These are phyloP conservation scores for Phytophthora pini DNA, from an alignment of 352 stramenopile genomes.

Conservation along the genomic window DNA sequence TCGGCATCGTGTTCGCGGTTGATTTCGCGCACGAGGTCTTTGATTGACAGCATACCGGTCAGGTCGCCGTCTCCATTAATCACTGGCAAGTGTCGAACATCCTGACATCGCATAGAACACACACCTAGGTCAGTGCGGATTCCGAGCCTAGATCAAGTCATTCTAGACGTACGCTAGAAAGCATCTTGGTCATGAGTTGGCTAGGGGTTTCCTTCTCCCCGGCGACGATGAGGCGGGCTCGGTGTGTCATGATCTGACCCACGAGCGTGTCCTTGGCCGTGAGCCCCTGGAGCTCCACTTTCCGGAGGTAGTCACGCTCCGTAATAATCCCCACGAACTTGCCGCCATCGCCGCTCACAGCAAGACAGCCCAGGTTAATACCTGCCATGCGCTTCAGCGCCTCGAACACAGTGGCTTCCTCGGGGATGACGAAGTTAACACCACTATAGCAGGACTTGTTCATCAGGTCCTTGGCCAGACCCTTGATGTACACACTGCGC, in stretches of 20 bases:
- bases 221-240: slow-evolving; percentile 91
- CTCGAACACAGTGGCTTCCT: slow-evolving; percentile 94
- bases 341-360: slow-evolving; percentile 87
- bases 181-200: slow-evolving; percentile 96
- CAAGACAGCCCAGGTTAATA: slow-evolving; percentile 93
- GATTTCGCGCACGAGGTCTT: slow-evolving; percentile 92
- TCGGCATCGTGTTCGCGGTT: slow-evolving; percentile 82
- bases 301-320: slow-evolving; percentile 96
- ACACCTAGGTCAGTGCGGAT: no score
- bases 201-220: slow-evolving; percentile 87
- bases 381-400: slow-evolving; percentile 95
- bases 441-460: slow-evolving; percentile 94
- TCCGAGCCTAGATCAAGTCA: not conserved
- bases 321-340: slow-evolving; percentile 93
- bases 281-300: slow-evolving; percentile 94
- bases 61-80: slow-evolving; percentile 91
- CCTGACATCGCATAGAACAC: slow-evolving; percentile 33
- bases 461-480: slow-evolving; percentile 91
- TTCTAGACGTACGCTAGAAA: slow-evolving; percentile 77
- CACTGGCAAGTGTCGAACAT: slow-evolving; percentile 96
- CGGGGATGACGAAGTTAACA: slow-evolving; percentile 95
- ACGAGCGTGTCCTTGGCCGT: slow-evolving; percentile 87
- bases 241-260: slow-evolving; percentile 95
- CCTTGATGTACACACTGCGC: slow-evolving; percentile 78
- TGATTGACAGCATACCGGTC: slow-evolving; percentile 95